Evolutionary conservation across 2,329 filamentous ascomycete species (phyloP), one percentile per base, ranked within the genome.

Genomic region (Cercospora nicotianae): DNA sequence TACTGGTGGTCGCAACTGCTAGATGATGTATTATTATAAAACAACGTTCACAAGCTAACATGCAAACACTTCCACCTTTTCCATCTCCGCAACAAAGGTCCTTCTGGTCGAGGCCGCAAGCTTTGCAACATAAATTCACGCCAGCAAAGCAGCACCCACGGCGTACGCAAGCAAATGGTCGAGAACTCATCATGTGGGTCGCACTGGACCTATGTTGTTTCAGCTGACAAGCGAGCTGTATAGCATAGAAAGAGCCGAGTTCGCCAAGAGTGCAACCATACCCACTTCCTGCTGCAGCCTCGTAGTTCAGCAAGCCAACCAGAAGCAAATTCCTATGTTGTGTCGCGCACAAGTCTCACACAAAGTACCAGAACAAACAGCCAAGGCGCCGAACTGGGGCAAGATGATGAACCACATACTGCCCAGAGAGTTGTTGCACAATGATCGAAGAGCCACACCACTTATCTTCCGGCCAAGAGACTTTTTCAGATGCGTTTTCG

Each of bases 1-100:
- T 63, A 95, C 92, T 5, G 93, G 92, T 13, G 92, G 93, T 2
- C 83, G 87, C 72, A 86, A 86, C 75, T 88, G 87, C 78, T 89
- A 85, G 77, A 60, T 31, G 10, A 58, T 26, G 33, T 30, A 48
- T 30, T 48, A 28, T 42, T 31, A 20, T 18, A 9, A 62, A 45
- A 18, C 10, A 45, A 45, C 20, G 20, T 53, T 53, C n/a, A 18
- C 16, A 48, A 28, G 48, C 48, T 53, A 13, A 53, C 20, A 26
- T 53, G 23, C 20, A 16, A 26, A 26, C 12, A 23, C 13, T 3
- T 28, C 7, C 10, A 53, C 16, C n/a, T 48, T 12, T n/a, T 53
- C 20, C 8, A 23, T 13, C 10, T 48, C 48, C 28, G 48, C n/a
- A 26, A 26, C 5, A 12, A 13, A 16, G 23, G 48, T 13, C 23